Evolutionary conservation across 2,329 filamentous ascomycete genomes (phyloP), one percentile per base, ranked within the genome.

Genomic region (Dryadomyces sulphureus): DNA sequence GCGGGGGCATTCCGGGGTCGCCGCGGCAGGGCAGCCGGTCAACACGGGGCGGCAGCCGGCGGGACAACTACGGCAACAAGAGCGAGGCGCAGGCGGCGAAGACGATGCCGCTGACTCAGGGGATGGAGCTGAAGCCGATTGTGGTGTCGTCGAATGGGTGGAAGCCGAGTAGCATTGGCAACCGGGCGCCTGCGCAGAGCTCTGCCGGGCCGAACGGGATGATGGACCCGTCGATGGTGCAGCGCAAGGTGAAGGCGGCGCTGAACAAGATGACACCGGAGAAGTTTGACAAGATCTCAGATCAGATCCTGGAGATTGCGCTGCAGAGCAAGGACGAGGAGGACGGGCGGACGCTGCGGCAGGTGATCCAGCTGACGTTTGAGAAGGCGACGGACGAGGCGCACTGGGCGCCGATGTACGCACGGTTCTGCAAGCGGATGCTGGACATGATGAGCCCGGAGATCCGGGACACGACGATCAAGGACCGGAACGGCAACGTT

Each of bases 241-340:
- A 98, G 69, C 82, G 90, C 56, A 98, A 98, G 80, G 92, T 98
- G 62, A 98, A 98, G 80, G 84, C 88, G 53, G 85, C 85, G 50
- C 72, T 98, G 57, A 98, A 98, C 79, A 98, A 98, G 82, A 96
- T 98, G 92, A 96, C 92, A 0, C 92, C 92, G 0, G 92, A 98
- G 68, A 98, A 96, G 61, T 98, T 98, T 57, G 89, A 94, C 61
- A 88, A 82, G 68, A 94, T 98, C 55, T 79, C 92, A 7, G 84
- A 89, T 51, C 88, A 95, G 63, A 94, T 98, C 51, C 75, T 98
- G 45, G 73, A 79, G 45, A 98, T 98, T 61, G 88, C 90, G 24
- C 84, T 79, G 20, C 92, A 98, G 62, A 96, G 90, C 45, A 94
- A 94, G 74, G 84, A 94, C 56, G 92, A 98, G 67, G 77, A 77